Evolutionary conservation across 1,284 basidiomycete species (phyloP), one percentile per base, ranked within the genome.

Genomic region (Moesziomyces aphidis): DNA sequence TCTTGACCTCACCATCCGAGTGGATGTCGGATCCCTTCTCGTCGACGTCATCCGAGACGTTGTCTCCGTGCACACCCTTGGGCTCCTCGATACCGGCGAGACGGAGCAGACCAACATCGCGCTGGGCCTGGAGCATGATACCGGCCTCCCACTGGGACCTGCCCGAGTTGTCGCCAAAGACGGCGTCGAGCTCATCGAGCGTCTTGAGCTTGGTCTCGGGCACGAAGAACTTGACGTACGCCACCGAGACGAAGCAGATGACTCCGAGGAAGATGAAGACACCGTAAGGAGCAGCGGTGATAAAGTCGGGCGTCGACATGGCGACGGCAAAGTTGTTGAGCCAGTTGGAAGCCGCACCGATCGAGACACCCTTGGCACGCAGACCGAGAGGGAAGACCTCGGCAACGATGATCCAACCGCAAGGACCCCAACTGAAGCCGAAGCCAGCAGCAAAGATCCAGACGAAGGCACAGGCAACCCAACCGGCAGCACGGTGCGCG

Each of bases 341-440:
- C 92, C 92, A 93, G 83, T 92, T 93, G 44, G 91, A 92, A 3
- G 92, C 90, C 2, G 92, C 93, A n/a, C 92, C 90, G 22, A 95
- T 81, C 23, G 92, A 89, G 6, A 94, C 92, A 68, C 93, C 94
- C 82, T 91, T 90, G 71, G 92, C 90, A 79, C 93, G 88, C 85
- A 94, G 89, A 9, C 92, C 91, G n/a, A 93, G 87, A 6, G 94
- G 91, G 85, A 95, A 94, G 23, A 95, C 90, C 85, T 93, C 92
- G 72, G 89, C 90, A 0, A 91, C 90, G 2, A 93, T 87, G 1
- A 93, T 89, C 92, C 93, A 95, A 13, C 90, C 92, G 73, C 93
- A 89, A 2, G 94, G 94, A 1, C 93, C 93, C 57, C 76, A 80
- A 6, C 44, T 55, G 82, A 92, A 91, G 43, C 93, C 93, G 82